Evolutionary conservation across 768 basidiomycete genomes (phyloP), one percentile per base, ranked within the genome.

Genomic region (Chiua virens): DNA sequence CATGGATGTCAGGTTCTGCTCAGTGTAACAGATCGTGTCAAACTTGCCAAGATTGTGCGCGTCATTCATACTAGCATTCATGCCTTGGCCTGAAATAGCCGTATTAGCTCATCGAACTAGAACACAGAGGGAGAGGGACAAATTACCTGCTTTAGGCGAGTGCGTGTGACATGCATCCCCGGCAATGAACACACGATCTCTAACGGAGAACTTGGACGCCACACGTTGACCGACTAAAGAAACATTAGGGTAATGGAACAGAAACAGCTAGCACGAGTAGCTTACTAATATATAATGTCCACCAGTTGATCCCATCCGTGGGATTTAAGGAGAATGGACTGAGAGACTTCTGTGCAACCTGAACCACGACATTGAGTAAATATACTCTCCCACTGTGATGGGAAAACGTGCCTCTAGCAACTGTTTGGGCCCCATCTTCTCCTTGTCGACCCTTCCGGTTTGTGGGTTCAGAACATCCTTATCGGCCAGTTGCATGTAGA

Each of bases 31-130:
- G 28, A 37, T 10, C 10, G 18, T 38, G n/a, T 8, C n/a, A 13
- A 47, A 47, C 66, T 21, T 36, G 76, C 73, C 63, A 14, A 82
- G 71, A 56, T 82, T 82, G 59, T 78, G 80, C 0, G 76, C 66
- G 49, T 82, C 81, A 47, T 75, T 78, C 71, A 81, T 79, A 43
- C 75, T 74, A 5, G 78, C 78, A 27, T 79, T 80, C 78, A 78
- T 75, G 2, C 77, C 79, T 50, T 81, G 80, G 6, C 79, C 77
- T 78, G 34, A 54, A 20, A 54, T 47, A 55, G 63, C 55, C 8
- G 15, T 34, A 57, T 71, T 42, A 57, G 45, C 40, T 11, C n/a
- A 13, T 37, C 23, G 11, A 18, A 7, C n/a, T 4, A 18, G 25
- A 8, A 20, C 15, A 28, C n/a, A 20, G 15, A 39, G n/a, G 1